phyloP scores from a whole-genome alignment of 768 basidiomycete genomes.

The Asterophora parasitica region DNA sequence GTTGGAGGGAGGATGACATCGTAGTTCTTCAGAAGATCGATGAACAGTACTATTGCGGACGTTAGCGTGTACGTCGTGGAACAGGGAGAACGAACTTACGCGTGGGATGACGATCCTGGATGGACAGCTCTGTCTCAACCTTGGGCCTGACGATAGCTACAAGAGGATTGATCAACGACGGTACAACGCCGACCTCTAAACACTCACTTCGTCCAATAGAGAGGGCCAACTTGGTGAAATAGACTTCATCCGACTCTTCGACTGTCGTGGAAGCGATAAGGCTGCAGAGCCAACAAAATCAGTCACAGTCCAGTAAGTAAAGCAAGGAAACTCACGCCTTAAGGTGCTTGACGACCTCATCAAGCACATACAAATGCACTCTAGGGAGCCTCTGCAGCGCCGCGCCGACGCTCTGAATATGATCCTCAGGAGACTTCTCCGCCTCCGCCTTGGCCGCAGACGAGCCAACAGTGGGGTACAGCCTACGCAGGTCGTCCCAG shows the following conservation, averaged over 20 bases:
- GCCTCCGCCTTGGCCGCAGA: slow-evolving; percentile 45
- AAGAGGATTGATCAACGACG: slow-evolving; percentile 1
- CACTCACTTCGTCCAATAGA: slow-evolving; percentile 80
- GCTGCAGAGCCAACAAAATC: slow-evolving; percentile 29
- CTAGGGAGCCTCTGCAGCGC: slow-evolving; percentile 70
- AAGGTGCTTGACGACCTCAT: slow-evolving; percentile 73
- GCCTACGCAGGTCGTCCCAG: slow-evolving; percentile 84
- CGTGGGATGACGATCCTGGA: slow-evolving; percentile 87
- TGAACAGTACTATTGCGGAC: slow-evolving; percentile 59
- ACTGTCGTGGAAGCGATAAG: slow-evolving; percentile 64
- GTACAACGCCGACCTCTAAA: neutral
- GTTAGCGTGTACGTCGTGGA: neutral
- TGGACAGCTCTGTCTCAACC: slow-evolving; percentile 74
- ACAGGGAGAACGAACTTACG: slow-evolving; percentile 35
- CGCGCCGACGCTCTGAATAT: slow-evolving; percentile 53
- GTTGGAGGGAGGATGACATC: slow-evolving; percentile 72
- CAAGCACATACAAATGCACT: slow-evolving; percentile 77
- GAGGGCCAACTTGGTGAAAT: slow-evolving; percentile 81
- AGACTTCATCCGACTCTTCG: slow-evolving; percentile 75
- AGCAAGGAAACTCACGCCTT: slow-evolving; percentile 44
- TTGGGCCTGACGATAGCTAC: slow-evolving; percentile 80
- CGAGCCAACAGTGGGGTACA: slow-evolving; percentile 78
- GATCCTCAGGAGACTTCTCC: slow-evolving; percentile 50
- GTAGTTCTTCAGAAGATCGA: slow-evolving; percentile 80
- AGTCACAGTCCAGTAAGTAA: neutral